phyloP scores from a whole-genome alignment of 176 grass and related monocot genomes.

The Carex pumila region DNA sequence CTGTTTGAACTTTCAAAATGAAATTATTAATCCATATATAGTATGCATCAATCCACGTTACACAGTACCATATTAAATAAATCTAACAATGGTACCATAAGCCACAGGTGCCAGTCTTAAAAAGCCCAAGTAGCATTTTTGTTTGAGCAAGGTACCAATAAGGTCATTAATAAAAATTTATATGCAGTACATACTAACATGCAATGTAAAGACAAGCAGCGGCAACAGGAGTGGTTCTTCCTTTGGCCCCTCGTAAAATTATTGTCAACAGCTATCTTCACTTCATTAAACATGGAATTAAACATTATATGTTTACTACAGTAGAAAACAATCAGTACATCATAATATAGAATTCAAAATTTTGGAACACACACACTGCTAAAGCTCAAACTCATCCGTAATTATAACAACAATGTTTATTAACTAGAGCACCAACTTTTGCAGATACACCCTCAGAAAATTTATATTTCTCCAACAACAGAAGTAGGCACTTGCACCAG shows the following conservation, averaged over 20 bases:
- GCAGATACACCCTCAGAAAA: too few relatives aligned
- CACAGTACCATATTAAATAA: neutral
- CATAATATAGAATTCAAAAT: too few relatives aligned
- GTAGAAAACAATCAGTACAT: slow-evolving; percentile 9
- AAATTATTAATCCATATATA: too few relatives aligned
- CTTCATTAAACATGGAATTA: slow-evolving; percentile 30
- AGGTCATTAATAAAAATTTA: slow-evolving; percentile 1
- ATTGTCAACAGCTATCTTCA: slow-evolving; percentile 73
- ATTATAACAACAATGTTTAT: neutral
- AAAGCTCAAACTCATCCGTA: neutral
- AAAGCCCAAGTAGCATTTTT: neutral
- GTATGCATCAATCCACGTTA: too few relatives aligned
- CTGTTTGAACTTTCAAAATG: too few relatives aligned
- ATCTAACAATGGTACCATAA: slow-evolving; percentile 1
- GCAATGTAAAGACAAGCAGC: slow-evolving; percentile 91
- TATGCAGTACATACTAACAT: slow-evolving; percentile 42
- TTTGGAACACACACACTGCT: neutral
- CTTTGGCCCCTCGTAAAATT: slow-evolving; percentile 75
- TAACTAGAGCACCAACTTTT: neutral
- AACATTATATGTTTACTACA: slow-evolving; percentile 6
- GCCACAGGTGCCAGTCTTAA: neutral
- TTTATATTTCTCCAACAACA: too few relatives aligned
- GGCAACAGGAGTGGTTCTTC: slow-evolving; percentile 59
- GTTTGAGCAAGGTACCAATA: neutral
- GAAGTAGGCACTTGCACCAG: neutral